Percentiles rank a stretch among this genome's conserved stretches.
Evolutionary conservation across 2,329 filamentous ascomycete genomes (phyloP).

Genomic region (Xylaria sp.): DNA sequence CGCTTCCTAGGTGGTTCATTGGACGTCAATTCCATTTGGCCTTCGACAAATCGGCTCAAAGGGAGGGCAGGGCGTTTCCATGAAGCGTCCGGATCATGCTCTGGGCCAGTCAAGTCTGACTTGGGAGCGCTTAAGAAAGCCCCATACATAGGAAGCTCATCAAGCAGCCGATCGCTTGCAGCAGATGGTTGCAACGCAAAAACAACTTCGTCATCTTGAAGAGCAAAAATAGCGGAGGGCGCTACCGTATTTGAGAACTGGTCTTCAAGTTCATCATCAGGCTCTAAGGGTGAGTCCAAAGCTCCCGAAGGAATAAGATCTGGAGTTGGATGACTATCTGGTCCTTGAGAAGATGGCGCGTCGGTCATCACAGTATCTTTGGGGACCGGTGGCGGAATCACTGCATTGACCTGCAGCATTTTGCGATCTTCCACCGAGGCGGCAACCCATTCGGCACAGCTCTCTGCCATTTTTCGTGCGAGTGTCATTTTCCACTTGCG

Average conservation of each 20-base stretch:
- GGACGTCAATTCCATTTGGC: slow-evolving; percentile 66
- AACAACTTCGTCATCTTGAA: slow-evolving; percentile 76
- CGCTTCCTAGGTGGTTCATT: slow-evolving; percentile 65
- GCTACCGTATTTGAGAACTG: slow-evolving; percentile 45
- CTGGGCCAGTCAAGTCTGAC: slow-evolving; percentile 51
- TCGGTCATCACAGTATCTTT: slow-evolving; percentile 34
- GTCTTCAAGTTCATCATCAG: slow-evolving; percentile 36
- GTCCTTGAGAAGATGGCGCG: slow-evolving; percentile 27
- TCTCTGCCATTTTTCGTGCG: slow-evolving; percentile 72
- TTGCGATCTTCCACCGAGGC: slow-evolving; percentile 58
- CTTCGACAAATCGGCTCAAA: slow-evolving; percentile 80
- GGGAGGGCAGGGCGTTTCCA: slow-evolving; percentile 76
- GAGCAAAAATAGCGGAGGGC: slow-evolving; percentile 74
- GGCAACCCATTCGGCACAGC: slow-evolving; percentile 77
- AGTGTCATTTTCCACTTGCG: slow-evolving; percentile 85
- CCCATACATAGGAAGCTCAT: slow-evolving; percentile 76
- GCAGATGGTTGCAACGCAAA: slow-evolving; percentile 72
- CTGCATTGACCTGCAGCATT: slow-evolving; percentile 61
- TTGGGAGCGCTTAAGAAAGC: slow-evolving; percentile 55
- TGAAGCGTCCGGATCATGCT: slow-evolving; percentile 60
- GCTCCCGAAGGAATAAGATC: slow-evolving; percentile 62
- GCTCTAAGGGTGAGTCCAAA: slow-evolving; percentile 49
- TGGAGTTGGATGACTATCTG: slow-evolving; percentile 53
- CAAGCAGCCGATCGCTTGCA: slow-evolving; percentile 68
- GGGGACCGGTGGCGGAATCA: slow-evolving; percentile 41